A percentile compares a stretch with the other conserved stretches of the same genome.
Evolutionary conservation across 2,329 filamentous ascomycete species (phyloP).

Genomic region (Bipolaris gigantea): DNA sequence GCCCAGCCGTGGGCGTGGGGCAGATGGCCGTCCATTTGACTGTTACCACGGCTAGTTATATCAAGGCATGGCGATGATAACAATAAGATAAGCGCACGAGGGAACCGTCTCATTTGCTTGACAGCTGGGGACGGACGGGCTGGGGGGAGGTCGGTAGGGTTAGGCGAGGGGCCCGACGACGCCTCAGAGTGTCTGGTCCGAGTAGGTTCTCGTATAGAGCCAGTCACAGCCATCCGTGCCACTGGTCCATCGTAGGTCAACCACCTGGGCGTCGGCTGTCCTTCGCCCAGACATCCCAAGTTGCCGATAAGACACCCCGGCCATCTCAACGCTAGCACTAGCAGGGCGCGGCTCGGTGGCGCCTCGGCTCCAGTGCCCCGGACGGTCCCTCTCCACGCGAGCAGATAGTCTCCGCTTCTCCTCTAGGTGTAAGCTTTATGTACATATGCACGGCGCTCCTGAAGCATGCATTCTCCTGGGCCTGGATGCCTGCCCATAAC

Average conservation of each 20-base stretch:
- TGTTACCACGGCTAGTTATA: constrained; percentile 3
- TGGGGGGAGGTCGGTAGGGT: neutral
- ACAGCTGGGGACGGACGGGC: neutral
- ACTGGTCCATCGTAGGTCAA: neutral
- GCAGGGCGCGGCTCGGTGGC: constrained; percentile 4
- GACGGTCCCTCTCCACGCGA: constrained; percentile 5
- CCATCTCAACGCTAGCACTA: neutral
- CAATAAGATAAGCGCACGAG: constrained; percentile 7
- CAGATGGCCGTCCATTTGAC: constrained; percentile 5
- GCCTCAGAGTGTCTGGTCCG: neutral
- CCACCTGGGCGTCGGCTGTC: neutral
- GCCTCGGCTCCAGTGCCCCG: constrained; percentile 5
- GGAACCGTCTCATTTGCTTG: neutral
- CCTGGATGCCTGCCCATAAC: too few species aligned
- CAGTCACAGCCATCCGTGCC: neutral
- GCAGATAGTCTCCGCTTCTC: neutral
- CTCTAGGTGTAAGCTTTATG: neutral
- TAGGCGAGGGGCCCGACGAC: neutral
- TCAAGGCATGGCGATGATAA: constrained; percentile 1
- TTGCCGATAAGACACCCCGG: constrained; percentile 14
- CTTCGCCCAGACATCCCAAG: constrained; percentile 5
- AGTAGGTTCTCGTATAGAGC: neutral
- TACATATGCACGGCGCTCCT: neutral
- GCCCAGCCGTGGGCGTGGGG: neutral
- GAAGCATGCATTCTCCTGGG: too few species aligned